These are phyloP conservation scores for Wickerhamomyces subpelliculosus DNA, from an alignment of 805 yeast genomes.

Conservation along the genomic window DNA sequence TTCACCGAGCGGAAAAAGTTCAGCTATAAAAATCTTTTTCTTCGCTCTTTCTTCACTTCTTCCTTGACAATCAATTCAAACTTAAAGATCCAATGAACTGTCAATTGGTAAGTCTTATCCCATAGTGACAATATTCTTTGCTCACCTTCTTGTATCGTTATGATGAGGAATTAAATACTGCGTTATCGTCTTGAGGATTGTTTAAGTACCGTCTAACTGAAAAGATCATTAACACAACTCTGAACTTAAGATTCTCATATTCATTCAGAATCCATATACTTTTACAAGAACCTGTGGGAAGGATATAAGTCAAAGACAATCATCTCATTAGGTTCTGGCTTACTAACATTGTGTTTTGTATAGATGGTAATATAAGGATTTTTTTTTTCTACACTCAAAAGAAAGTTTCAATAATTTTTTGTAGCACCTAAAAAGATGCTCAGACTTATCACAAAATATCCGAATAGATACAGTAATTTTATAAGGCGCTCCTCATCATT, in stretches of 20 bases:
- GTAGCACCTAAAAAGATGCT: not conserved
- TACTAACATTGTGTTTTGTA: no score
- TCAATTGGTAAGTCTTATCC: not conserved
- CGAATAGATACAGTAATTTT: not conserved
- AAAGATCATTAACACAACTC: constrained; percentile 14
- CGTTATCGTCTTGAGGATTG: constrained; percentile 29
- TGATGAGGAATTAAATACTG: constrained; percentile 23
- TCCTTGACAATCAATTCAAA: no score
- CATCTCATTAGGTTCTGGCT: no score
- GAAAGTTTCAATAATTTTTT: no score
- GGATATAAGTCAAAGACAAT: no score
- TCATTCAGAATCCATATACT: no score
- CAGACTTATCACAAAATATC: not conserved
- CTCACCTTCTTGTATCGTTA: not conserved
- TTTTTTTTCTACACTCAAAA: not conserved
- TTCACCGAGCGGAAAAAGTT: not conserved
- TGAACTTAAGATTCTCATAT: not conserved
- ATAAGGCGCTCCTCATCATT: constrained; percentile 7
- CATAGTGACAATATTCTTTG: not conserved
- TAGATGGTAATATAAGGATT: not conserved
- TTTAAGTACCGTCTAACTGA: constrained; percentile 25
- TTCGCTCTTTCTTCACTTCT: not conserved
- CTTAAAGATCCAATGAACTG: no score
- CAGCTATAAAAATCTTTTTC: not conserved
- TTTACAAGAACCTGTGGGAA: no score